Evolutionary conservation across 192 early-diverging fungal genomes (phyloP), one percentile per base, ranked within the genome.

Genomic region (Funneliformis geosporum): DNA sequence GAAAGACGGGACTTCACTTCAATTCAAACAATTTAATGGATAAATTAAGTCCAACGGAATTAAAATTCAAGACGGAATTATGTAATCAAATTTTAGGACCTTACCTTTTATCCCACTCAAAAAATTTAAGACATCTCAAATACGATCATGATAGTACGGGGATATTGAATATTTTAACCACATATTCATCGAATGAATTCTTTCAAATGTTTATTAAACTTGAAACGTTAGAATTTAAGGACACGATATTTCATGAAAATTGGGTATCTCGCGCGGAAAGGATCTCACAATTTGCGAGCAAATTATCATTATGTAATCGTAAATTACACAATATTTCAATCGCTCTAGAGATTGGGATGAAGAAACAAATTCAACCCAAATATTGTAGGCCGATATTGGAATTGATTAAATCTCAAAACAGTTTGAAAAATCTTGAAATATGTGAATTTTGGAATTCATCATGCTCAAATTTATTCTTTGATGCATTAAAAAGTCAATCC

Each of bases 301-400:
- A 69, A 69, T 69, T 69, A 69, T 69, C 67, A 40, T n/a, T 69
- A n/a, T 69, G 40, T 69, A 40, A 33, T 42, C 28, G 40, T 21
- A 69, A 69, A n/a, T 40, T 69, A 40, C 67, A 69, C 43, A 33
- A 69, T 69, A 40, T 69, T 40, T 40, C 8, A 21, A n/a, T 69
- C 21, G 5, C 40, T 21, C 8, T 40, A 3, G 38, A 69, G 42
- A 42, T 40, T 21, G 33, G 21, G n/a, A 40, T 6, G 39, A n/a
- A 18, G 27, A 64, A 64, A 27, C 67, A 42, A 21, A 33, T 69
- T 43, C 39, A 5, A 40, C n/a, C 21, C 40, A 40, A 42, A 40
- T n/a, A 40, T 18, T 69, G 67, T 69, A 39, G n/a, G n/a, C 16
- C 67, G 21, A 18, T 69, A 40, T 69, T 33, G 6, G 33, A 69